Conservation (phyloP, 495 filamentous ascomycete genomes). For the Platismatia glauca region DNA sequence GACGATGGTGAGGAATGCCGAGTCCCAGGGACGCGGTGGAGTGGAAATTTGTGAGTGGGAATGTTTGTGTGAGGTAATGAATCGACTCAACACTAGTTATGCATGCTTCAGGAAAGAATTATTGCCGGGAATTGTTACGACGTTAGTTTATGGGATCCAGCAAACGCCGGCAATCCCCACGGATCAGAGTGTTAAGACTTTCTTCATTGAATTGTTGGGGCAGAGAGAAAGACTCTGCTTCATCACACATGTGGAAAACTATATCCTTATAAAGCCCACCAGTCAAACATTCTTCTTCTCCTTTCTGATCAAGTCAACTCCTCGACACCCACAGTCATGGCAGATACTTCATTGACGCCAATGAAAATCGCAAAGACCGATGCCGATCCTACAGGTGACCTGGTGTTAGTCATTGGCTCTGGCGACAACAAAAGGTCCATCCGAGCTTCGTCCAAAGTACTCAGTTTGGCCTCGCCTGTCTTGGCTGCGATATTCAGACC, state of each 20-base stretch:
- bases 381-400: conserved; percentile 5
- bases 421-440: conserved; percentile 4
- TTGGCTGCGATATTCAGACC: conserved; percentile 26
- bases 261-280: too few relatives aligned
- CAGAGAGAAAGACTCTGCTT: too few relatives aligned
- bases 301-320: not conserved
- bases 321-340: not conserved
- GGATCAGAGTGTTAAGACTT: too few relatives aligned
- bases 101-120: too few relatives aligned
- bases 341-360: not conserved
- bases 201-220: too few relatives aligned
- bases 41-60: not conserved
- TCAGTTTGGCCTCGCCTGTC: conserved; percentile 22
- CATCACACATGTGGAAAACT: too few relatives aligned
- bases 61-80: too few relatives aligned
- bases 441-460: conserved; percentile 24
- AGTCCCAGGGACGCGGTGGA: not conserved
- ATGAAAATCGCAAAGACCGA: not conserved
- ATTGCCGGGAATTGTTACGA: too few relatives aligned
- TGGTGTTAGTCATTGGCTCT: not conserved
- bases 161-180: too few relatives aligned
- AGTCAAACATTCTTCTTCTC: not conserved
- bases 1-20: not conserved
- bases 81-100: too few relatives aligned
- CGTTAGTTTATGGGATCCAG: too few relatives aligned